phyloP scores from a whole-genome alignment of 768 basidiomycete species.

The Cystobasidium ongulense region DNA sequence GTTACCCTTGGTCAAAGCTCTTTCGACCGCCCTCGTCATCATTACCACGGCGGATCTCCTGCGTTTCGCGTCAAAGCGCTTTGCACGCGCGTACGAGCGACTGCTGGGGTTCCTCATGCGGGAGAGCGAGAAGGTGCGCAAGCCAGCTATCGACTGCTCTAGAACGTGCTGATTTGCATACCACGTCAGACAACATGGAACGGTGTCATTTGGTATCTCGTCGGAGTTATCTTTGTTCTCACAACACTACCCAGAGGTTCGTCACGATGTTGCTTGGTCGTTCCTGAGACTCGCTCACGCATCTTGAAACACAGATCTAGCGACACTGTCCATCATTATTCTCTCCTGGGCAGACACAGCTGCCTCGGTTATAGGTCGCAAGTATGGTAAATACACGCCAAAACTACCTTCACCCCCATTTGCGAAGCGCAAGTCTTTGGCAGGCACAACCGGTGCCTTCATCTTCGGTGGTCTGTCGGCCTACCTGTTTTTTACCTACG shows the following conservation, averaged over 20 bases:
- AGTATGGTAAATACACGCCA: conserved; percentile 41
- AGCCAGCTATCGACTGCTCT: conserved; percentile 17
- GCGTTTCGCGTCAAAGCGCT: conserved; percentile 31
- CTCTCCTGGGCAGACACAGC: conserved; percentile 42
- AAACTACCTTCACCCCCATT: conserved; percentile 39
- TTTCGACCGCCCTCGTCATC: conserved; percentile 28
- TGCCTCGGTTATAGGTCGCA: conserved; percentile 41
- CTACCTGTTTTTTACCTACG: conserved; percentile 38
- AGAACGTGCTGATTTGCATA: background rate
- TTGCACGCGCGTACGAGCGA: conserved; percentile 37
- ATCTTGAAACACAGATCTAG: conserved; percentile 37
- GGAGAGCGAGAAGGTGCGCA: conserved; percentile 33
- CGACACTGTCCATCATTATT: conserved; percentile 40
- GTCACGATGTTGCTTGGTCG: background rate
- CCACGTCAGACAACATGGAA: conserved; percentile 20
- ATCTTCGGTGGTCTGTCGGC: conserved; percentile 35
- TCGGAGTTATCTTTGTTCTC: conserved; percentile 39
- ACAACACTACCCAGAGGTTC: conserved; percentile 39
- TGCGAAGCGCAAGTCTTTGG: conserved; percentile 41
- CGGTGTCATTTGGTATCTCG: conserved; percentile 40
- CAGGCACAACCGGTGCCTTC: conserved; percentile 39
- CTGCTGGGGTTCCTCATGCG: conserved; percentile 37
- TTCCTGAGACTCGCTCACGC: background rate
- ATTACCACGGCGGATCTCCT: conserved; percentile 36
- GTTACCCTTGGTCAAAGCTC: conserved; percentile 22